Percentiles rank a stretch among this genome's conserved stretches.
Conservation (phyloP, 495 filamentous ascomycete genomes). For the Penicillium ochrochloron region DNA sequence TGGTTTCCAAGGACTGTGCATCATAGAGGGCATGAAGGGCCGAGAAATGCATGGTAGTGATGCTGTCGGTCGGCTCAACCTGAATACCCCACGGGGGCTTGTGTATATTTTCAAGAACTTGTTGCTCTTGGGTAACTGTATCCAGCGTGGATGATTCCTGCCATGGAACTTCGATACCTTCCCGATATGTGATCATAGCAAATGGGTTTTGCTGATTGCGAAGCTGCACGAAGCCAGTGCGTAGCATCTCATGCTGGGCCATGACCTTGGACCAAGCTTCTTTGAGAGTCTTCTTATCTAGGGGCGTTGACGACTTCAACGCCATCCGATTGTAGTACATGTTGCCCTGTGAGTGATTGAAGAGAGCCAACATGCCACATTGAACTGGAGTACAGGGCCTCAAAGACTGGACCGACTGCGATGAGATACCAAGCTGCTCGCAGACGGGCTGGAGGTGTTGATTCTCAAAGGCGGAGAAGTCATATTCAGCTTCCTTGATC, state of each 20-base stretch:
- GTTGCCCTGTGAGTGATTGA: conserved; percentile 65
- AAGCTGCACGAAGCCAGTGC: conserved; percentile 69
- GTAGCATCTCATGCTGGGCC: conserved; percentile 66
- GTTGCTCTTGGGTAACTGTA: conserved; percentile 21
- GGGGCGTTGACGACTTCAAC: conserved; percentile 52
- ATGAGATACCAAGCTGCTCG: conserved; percentile 24
- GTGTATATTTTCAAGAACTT: conserved; percentile 42
- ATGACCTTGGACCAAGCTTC: conserved; percentile 61
- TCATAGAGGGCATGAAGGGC: conserved; percentile 82
- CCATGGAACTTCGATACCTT: conserved; percentile 48
- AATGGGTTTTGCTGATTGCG: conserved; percentile 55
- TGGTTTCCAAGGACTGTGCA: conserved; percentile 64
- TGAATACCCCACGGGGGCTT: conserved; percentile 54
- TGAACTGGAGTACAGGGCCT: conserved; percentile 68
- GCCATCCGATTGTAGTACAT: conserved; percentile 83
- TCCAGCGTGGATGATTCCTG: conserved; percentile 23
- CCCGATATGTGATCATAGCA: conserved; percentile 65
- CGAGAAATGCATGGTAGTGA: conserved; percentile 50
- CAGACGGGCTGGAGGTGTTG: conserved; percentile 59
- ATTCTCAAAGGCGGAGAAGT: conserved; percentile 48
- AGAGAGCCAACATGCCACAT: conserved; percentile 79
- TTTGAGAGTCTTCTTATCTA: conserved; percentile 58
- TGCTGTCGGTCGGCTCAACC: conserved; percentile 28
- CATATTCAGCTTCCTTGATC: conserved; percentile 24
- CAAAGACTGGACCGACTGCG: conserved; percentile 31